Conservation (phyloP, 1,139 yeast species). For the Suhomyces atakaporum region DNA sequence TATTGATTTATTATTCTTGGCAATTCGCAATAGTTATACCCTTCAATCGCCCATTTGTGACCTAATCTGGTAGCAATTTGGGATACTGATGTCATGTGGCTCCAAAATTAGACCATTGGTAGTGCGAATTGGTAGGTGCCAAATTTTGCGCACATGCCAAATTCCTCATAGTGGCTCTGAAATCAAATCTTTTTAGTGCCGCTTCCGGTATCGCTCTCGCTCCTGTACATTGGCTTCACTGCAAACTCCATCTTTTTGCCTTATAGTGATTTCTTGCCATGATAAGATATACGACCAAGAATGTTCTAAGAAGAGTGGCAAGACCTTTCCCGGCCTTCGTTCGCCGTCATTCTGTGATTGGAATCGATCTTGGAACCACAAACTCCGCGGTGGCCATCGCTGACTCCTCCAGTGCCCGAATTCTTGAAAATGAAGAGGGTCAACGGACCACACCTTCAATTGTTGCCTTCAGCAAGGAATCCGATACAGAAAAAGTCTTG, state of each 20-base stretch:
- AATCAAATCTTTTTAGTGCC: too few species aligned
- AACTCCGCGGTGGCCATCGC: conserved; percentile 79
- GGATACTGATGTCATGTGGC: conserved; percentile 10
- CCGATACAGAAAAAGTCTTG: conserved; percentile 35
- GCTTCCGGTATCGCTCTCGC: too few species aligned
- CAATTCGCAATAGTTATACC: too few species aligned
- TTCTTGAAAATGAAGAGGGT: conserved; percentile 70
- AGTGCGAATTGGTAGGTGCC: not conserved
- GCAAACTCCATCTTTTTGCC: too few species aligned
- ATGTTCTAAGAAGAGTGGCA: too few species aligned
- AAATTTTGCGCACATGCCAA: too few species aligned
- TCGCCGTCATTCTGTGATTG: conserved; percentile 50
- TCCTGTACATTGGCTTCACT: too few species aligned
- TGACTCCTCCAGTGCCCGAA: conserved; percentile 50
- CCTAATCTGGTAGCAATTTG: not conserved
- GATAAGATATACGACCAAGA: too few species aligned
- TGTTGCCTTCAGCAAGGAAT: conserved; percentile 54
- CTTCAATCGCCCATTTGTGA: not conserved
- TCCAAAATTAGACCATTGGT: conserved; percentile 3
- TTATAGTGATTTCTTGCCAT: too few species aligned
- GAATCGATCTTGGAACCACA: conserved; percentile 80
- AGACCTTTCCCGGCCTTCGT: not conserved
- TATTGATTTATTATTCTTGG: too few species aligned
- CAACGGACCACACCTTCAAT: conserved; percentile 72
- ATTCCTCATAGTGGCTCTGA: too few species aligned